Percentiles rank a stretch among this genome's conserved stretches.
Conservation (phyloP, 208 protist genomes). For the Leishmania lainsoni region DNA sequence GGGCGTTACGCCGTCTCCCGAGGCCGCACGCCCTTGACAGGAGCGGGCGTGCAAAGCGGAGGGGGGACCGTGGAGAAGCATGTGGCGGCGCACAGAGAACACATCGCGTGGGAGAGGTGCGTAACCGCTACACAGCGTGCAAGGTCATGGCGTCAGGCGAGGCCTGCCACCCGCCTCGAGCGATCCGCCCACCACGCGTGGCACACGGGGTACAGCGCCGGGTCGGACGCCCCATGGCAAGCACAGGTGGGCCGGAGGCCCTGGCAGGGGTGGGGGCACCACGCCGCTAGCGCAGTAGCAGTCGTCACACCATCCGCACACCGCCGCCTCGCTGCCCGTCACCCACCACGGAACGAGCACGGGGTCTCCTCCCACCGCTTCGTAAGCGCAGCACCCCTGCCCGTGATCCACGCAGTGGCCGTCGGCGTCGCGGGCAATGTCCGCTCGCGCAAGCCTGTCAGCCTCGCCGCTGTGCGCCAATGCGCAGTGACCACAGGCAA, state of each 20-base stretch:
- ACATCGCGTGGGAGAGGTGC: no score
- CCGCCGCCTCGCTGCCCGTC: background rate
- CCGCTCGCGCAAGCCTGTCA: background rate
- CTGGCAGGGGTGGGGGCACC: background rate
- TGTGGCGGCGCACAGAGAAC: no score
- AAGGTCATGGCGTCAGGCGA: no score
- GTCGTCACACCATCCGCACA: background rate
- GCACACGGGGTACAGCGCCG: no score
- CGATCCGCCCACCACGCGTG: no score
- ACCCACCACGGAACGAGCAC: background rate
- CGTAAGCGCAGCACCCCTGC: background rate
- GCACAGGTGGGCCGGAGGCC: background rate
- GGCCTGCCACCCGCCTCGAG: no score
- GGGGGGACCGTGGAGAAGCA: no score
- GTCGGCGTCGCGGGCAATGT: no score
- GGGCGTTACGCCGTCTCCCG: background rate
- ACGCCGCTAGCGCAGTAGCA: background rate
- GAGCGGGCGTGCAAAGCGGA: no score
- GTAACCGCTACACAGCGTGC: no score
- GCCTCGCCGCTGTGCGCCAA: background rate
- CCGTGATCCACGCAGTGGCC: no score
- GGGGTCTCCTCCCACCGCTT: background rate
- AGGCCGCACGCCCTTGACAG: background rate
- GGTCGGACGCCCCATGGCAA: no score
- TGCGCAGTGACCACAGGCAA: background rate